Percentiles rank a stretch among this genome's conserved stretches.
These are phyloP conservation scores for Kuraishia hungarica DNA, from an alignment of 805 yeast species.

Conservation along the genomic window DNA sequence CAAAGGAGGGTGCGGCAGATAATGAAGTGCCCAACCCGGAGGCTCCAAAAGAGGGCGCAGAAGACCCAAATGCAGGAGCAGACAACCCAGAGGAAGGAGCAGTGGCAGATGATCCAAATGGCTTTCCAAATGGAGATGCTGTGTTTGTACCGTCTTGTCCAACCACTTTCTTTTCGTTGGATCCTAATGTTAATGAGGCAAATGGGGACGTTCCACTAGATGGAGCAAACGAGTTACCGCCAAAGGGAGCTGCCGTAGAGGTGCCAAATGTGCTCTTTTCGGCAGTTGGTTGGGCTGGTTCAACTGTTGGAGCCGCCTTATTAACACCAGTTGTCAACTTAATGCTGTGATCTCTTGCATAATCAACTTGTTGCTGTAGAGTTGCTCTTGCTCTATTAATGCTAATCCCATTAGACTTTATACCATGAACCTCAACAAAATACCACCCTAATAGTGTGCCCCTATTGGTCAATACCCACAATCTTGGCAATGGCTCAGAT, in stretches of 20 bases:
- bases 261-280: too few relatives aligned
- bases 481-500: constrained; percentile 54
- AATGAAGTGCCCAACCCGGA: constrained; percentile 11
- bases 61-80: too few relatives aligned
- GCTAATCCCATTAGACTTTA: constrained; percentile 26
- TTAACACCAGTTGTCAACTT: too few relatives aligned
- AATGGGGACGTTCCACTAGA: neutral
- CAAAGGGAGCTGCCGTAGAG: neutral
- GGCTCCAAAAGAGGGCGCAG: constrained; percentile 2
- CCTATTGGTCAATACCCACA: constrained; percentile 53
- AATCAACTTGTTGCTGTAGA: constrained; percentile 2
- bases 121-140: too few relatives aligned
- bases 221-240: neutral
- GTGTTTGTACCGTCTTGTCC: too few relatives aligned
- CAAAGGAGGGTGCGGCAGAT: constrained; percentile 9
- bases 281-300: too few relatives aligned
- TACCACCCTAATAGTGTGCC: constrained; percentile 62
- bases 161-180: neutral
- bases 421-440: constrained; percentile 46
- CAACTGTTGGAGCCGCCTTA: too few relatives aligned
- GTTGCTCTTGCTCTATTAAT: constrained; percentile 3
- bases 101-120: too few relatives aligned
- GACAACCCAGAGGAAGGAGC: too few relatives aligned
- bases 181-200: constrained; percentile 1
- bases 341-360: neutral